Evolutionary conservation across 345 rosid genomes (phyloP).

Genomic region (Corchorus olitorius): DNA sequence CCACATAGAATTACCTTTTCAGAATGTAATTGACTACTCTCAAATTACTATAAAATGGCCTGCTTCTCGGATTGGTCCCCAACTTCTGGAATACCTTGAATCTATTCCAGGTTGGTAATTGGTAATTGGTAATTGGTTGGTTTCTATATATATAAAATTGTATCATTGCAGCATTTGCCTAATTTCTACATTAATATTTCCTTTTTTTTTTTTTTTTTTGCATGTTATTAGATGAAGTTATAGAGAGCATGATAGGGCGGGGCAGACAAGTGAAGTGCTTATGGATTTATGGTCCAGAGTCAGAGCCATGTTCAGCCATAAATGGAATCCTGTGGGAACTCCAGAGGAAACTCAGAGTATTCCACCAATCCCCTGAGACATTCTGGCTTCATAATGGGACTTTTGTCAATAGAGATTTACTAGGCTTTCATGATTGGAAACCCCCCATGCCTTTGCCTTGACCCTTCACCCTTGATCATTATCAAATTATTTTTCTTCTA

Average conservation of each 20-base stretch:
- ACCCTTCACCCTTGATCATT: background rate
- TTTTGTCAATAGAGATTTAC: slow-evolving; percentile 63
- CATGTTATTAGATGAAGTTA: slow-evolving; percentile 46
- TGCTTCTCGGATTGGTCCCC: slow-evolving; percentile 66
- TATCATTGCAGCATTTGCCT: background rate
- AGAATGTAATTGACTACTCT: slow-evolving; percentile 76
- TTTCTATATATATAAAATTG: no score
- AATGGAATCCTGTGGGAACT: slow-evolving; percentile 91
- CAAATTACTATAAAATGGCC: slow-evolving; percentile 95
- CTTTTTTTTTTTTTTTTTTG: background rate
- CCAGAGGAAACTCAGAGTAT: slow-evolving; percentile 81
- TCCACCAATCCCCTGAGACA: slow-evolving; percentile 86
- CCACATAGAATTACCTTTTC: slow-evolving; percentile 83
- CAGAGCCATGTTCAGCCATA: slow-evolving; percentile 71
- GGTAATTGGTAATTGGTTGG: no score
- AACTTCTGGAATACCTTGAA: slow-evolving; percentile 77
- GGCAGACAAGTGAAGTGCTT: slow-evolving; percentile 77
- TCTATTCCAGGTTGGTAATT: slow-evolving; percentile 71
- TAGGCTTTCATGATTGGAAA: slow-evolving; percentile 69
- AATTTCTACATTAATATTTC: background rate
- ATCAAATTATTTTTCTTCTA: no score
- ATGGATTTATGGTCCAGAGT: slow-evolving; percentile 71
- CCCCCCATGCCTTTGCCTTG: slow-evolving; percentile 82
- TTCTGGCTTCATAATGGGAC: slow-evolving; percentile 93
- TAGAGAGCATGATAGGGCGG: slow-evolving; percentile 65